Base-by-base conservation (phyloP, 1,139 yeast genomes). In the Pneumocystis carinii region DNA sequence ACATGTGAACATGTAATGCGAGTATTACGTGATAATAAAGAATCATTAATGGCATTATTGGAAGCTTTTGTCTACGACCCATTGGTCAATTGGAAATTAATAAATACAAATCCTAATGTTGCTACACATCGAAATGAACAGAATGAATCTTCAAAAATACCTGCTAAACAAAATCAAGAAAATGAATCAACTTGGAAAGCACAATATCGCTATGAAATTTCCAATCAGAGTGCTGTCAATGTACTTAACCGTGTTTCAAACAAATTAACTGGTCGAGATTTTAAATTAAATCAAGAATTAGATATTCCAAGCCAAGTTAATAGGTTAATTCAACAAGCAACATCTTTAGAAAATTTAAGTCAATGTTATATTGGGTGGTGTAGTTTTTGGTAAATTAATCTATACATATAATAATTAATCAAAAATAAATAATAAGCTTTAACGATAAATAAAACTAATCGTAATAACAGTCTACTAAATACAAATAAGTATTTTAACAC, bases 21-120 rank as follows among this genome's bases (percentile, higher is more conserved):
- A 67, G 94, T 94, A 2, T 77, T 94, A 66, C 79, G 99, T 67
- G 95, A 86, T 68, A 94, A 92, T 74, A 89, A 89, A 69, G 99
- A 94, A 72, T 92, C 98, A 0, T 80, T 94, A 71, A 88, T 94
- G 95, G 99, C 99, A 0, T 90, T 94, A 65, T 81, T 94, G 70
- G 98, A 94, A 75, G 98, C 98, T 0, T 94, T 94, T 79, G 98
- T 97, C 0, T 90, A 90, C 71, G 99, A 94, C 79, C 99, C 99
- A 1, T 82, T 94, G 75, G 94, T 94, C 71, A 90, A 90, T 71
- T 94, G 99, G 99, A 97, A 98, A 0, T 90, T 92, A 71, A 65
- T 63, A 62, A 64, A 64, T 14, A 60, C 64, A n/a, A 61, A 61
- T 8, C 62, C 66, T 6, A 65, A 97, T 90, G 71, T 81, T 89